phyloP scores from a whole-genome alignment of 208 protist genomes.

The Trypanosoma conorhini region DNA sequence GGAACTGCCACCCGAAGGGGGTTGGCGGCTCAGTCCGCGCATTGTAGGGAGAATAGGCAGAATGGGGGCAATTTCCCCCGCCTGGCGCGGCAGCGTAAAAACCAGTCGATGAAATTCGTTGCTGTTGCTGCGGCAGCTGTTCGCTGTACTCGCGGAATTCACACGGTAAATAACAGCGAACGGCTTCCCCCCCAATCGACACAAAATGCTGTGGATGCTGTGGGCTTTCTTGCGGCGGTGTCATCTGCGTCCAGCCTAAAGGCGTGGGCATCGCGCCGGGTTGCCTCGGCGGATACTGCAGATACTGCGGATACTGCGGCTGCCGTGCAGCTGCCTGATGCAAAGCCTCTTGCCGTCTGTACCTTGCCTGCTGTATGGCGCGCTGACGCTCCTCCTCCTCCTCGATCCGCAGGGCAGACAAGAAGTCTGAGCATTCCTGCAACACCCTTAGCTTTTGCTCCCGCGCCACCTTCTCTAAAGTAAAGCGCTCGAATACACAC shows the following conservation, averaged over 20 bases:
- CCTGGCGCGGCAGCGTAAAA: background rate
- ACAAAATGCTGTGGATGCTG: background rate
- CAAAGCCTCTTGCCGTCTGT: conserved; percentile 5
- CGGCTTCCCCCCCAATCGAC: background rate
- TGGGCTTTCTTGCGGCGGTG: background rate
- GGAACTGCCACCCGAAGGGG: background rate
- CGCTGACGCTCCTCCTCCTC: conserved; percentile 42
- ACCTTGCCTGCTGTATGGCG: conserved; percentile 11
- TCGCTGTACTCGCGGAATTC: background rate
- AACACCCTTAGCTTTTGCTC: conserved; percentile 36
- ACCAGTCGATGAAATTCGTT: background rate
- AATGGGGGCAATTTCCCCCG: background rate
- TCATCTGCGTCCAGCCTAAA: background rate
- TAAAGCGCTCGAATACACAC: conserved; percentile 51
- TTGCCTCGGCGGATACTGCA: background rate
- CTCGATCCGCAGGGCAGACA: conserved; percentile 41
- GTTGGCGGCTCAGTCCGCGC: background rate
- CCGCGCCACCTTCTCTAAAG: conserved; percentile 32
- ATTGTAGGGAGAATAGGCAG: background rate
- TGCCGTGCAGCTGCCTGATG: background rate
- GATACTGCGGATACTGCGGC: no score
- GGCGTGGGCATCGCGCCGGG: background rate
- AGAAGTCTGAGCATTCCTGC: conserved; percentile 45
- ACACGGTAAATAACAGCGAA: background rate
- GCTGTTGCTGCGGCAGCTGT: background rate